Evolutionary conservation across 441 rosid genomes (phyloP).

Genomic region (Bruguiera hainesii): DNA sequence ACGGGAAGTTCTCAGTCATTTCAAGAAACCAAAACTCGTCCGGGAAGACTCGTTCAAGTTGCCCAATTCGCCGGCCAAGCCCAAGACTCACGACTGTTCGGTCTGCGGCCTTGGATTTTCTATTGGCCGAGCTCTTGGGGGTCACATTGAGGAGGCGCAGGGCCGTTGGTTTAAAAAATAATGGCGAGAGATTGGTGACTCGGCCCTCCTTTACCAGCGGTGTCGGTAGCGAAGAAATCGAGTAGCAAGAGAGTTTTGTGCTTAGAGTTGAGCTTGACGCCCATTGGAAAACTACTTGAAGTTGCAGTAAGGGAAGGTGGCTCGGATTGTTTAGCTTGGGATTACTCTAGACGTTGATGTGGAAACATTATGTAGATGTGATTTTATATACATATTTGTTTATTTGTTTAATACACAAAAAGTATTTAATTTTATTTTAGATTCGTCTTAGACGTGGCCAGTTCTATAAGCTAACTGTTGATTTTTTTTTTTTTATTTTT

Average conservation of each 20-base stretch:
- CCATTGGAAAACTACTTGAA: constrained; percentile 51
- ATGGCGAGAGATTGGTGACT: constrained; percentile 24
- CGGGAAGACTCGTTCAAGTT: too few relatives aligned
- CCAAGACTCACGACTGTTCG: constrained; percentile 72
- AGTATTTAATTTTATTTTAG: not conserved
- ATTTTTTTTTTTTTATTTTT: too few relatives aligned
- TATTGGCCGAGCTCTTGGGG: constrained; percentile 91
- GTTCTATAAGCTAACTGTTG: too few relatives aligned
- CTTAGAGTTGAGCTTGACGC: constrained; percentile 66
- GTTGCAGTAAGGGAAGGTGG: constrained; percentile 45
- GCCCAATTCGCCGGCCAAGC: not conserved
- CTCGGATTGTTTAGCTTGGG: constrained; percentile 11
- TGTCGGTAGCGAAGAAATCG: constrained; percentile 58
- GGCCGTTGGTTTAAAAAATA: not conserved
- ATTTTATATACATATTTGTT: not conserved
- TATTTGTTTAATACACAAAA: not conserved
- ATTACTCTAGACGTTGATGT: not conserved
- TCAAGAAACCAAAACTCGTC: constrained; percentile 55
- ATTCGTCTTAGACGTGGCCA: too few relatives aligned
- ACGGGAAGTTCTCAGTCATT: constrained; percentile 64
- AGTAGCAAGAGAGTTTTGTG: constrained; percentile 47
- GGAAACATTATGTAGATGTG: not conserved
- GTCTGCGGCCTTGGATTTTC: constrained; percentile 82
- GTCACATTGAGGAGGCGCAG: constrained; percentile 92
- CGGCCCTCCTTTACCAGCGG: constrained; percentile 26